phyloP scores from a whole-genome alignment of 257 asterid species.

The Lycium barbarum region DNA sequence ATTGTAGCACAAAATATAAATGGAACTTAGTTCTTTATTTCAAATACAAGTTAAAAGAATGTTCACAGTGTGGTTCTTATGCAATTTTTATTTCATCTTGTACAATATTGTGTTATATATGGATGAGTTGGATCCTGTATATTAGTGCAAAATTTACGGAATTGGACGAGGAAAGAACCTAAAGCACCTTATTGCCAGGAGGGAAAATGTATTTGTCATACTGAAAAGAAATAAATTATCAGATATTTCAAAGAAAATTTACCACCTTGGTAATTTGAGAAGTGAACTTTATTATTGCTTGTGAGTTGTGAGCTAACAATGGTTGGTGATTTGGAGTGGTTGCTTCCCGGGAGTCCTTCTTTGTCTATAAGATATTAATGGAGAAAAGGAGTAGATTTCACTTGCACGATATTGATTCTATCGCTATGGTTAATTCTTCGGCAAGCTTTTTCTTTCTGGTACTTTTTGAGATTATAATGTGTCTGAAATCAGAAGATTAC shows the following conservation, averaged over 20 bases:
- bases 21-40: not conserved
- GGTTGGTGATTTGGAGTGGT: not conserved
- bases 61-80: not conserved
- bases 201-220: not conserved
- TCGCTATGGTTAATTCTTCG: not conserved
- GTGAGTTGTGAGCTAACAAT: not conserved
- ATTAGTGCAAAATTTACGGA: not conserved
- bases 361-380: not conserved
- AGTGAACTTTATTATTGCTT: not conserved
- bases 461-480: not conserved
- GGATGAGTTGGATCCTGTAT: conserved; percentile 2
- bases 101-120: not conserved
- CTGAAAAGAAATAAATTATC: not conserved
- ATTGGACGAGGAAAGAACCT: not conserved
- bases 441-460: not conserved
- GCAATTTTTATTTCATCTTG: not conserved
- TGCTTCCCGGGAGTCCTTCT: not conserved
- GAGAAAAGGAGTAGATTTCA: not conserved
- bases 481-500: not conserved
- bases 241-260: not conserved
- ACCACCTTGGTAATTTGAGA: not conserved
- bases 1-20: conserved; percentile 18
- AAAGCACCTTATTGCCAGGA: not conserved
- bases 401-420: not conserved
- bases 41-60: not conserved